Percentiles rank a stretch among this genome's conserved stretches.
phyloP scores from a whole-genome alignment of 2,329 filamentous ascomycete genomes.

The Curvularia eragrostidis region DNA sequence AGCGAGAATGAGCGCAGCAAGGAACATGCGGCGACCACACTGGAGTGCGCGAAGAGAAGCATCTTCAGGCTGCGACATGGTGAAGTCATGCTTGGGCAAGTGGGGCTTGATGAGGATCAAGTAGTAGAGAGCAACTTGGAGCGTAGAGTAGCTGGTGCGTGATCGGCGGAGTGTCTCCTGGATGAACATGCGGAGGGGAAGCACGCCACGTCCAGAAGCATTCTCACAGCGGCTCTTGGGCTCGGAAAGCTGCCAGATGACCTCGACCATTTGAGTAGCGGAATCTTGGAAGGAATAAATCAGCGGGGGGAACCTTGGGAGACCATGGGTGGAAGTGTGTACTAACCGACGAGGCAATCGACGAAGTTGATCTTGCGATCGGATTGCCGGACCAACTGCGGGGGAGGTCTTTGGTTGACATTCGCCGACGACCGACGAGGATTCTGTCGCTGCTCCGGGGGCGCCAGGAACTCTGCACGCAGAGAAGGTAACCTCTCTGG shows the following conservation, averaged over 20 bases:
- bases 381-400: conserved; percentile 80
- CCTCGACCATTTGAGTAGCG: conserved; percentile 94
- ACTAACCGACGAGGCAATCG: conserved; percentile 96
- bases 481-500: conserved; percentile 44
- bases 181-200: conserved; percentile 93
- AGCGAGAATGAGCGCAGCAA: conserved; percentile 90
- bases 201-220: conserved; percentile 71
- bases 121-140: conserved; percentile 97
- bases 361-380: conserved; percentile 96
- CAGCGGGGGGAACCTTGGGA: conserved; percentile 42
- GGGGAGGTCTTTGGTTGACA: conserved; percentile 68
- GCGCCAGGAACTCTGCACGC: conserved; percentile 56
- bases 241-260: conserved; percentile 93
- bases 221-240: conserved; percentile 76
- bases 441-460: conserved; percentile 68
- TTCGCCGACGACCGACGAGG: conserved; percentile 64
- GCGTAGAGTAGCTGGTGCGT: conserved; percentile 93
- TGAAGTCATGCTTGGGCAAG: conserved; percentile 83
- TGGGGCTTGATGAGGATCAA: conserved; percentile 91
- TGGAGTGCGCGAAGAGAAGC: conserved; percentile 81
- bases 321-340: conserved; percentile 42
- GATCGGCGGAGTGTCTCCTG: conserved; percentile 96
- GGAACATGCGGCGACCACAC: conserved; percentile 96
- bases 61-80: conserved; percentile 81
- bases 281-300: conserved; percentile 71